These are phyloP conservation scores for Neocucurbitaria cava DNA, from an alignment of 2,329 filamentous ascomycete genomes.

Conservation along the genomic window DNA sequence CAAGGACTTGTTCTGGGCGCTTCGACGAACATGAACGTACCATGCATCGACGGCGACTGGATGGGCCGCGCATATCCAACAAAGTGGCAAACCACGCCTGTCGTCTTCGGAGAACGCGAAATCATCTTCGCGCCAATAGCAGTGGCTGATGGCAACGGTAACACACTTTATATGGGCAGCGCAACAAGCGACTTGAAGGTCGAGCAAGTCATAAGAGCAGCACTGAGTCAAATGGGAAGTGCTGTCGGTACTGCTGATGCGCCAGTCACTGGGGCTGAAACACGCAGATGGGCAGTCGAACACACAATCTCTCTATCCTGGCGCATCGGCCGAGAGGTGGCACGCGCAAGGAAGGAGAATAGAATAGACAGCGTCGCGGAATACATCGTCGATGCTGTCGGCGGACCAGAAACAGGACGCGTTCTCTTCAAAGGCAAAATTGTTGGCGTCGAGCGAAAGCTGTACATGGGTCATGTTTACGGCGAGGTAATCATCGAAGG, in stretches of 20 bases:
- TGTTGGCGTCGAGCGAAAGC: slow-evolving; percentile 51
- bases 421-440: slow-evolving; percentile 57
- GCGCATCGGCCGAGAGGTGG: slow-evolving; percentile 49
- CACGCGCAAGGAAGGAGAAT: slow-evolving; percentile 43
- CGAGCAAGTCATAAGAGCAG: slow-evolving; percentile 47
- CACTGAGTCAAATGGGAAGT: slow-evolving; percentile 46
- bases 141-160: slow-evolving; percentile 53
- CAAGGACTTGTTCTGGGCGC: slow-evolving; percentile 49
- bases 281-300: slow-evolving; percentile 48
- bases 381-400: slow-evolving; percentile 53
- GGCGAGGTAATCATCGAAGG: slow-evolving; percentile 52
- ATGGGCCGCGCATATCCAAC: slow-evolving; percentile 59
- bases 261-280: slow-evolving; percentile 47
- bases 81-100: slow-evolving; percentile 53
- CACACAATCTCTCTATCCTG: slow-evolving; percentile 49
- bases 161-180: slow-evolving; percentile 48
- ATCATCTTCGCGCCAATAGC: slow-evolving; percentile 49
- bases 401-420: slow-evolving; percentile 44
- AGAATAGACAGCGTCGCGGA: slow-evolving; percentile 47
- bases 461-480: slow-evolving; percentile 52
- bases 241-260: slow-evolving; percentile 47
- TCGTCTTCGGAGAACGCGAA: slow-evolving; percentile 51
- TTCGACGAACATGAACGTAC: slow-evolving; percentile 50
- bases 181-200: slow-evolving; percentile 48
- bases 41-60: slow-evolving; percentile 56